Percentiles rank a stretch among this genome's conserved stretches.
Conservation (phyloP, 306 rosid species). For the Cicer judaicum region DNA sequence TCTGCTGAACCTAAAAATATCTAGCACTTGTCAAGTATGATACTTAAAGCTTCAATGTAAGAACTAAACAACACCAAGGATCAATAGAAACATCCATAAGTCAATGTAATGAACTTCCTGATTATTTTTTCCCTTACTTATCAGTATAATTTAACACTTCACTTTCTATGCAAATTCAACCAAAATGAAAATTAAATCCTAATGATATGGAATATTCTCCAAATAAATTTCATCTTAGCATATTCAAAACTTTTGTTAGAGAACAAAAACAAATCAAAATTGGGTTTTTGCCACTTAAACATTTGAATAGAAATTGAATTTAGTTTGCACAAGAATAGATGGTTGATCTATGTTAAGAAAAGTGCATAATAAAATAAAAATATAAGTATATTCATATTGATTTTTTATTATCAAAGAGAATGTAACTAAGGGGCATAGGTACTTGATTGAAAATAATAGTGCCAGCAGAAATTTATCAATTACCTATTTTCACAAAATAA, state of each 20-base stretch:
- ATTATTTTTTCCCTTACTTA: background rate
- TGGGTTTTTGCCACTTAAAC: conserved; percentile 17
- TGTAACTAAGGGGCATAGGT: too few species aligned
- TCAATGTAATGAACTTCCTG: background rate
- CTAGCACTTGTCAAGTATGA: conserved; percentile 39
- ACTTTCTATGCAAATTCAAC: conserved; percentile 30
- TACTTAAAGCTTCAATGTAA: conserved; percentile 30
- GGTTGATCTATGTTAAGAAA: background rate
- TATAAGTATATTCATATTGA: conserved; percentile 4
- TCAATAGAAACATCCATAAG: conserved; percentile 26
- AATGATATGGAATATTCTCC: background rate
- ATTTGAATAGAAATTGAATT: conserved; percentile 12
- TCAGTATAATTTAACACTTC: conserved; percentile 18
- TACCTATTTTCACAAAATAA: too few species aligned
- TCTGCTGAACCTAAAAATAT: conserved; percentile 60
- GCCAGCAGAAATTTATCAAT: too few species aligned
- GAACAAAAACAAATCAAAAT: conserved; percentile 20
- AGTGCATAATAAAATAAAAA: background rate
- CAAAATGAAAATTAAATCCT: conserved; percentile 25
- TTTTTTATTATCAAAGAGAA: background rate
- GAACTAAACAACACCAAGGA: conserved; percentile 27
- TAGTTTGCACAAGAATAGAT: background rate
- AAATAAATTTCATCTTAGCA: conserved; percentile 24
- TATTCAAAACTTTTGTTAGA: too few species aligned
- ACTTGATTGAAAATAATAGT: too few species aligned